A percentile compares a stretch with the other conserved stretches of the same genome.
These are phyloP conservation scores for Phytopythium oedochilum DNA, from an alignment of 352 stramenopile genomes.

Conservation along the genomic window DNA sequence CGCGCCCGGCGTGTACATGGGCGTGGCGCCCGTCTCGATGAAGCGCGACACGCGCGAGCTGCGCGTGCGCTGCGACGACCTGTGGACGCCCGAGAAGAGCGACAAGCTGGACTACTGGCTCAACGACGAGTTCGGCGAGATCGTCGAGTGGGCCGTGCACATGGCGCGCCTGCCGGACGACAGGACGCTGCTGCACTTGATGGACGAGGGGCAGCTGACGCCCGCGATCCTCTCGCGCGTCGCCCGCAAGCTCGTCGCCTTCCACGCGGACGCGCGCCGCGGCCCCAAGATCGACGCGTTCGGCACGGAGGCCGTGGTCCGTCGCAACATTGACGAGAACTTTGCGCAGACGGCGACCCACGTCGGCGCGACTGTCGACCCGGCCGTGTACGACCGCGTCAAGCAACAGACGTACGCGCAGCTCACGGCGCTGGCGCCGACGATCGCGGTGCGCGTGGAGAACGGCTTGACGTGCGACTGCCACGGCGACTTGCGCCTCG, in stretches of 20 bases:
- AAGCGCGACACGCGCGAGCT: constrained; percentile 42
- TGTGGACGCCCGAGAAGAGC: constrained; percentile 65
- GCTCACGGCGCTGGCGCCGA: constrained; percentile 32
- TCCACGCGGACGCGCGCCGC: constrained; percentile 50
- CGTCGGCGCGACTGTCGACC: constrained; percentile 38
- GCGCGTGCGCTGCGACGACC: constrained; percentile 53
- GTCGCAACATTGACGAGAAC: constrained; percentile 69
- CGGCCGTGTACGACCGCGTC: constrained; percentile 42
- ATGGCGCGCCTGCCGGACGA: constrained; percentile 63
- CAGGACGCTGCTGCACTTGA: constrained; percentile 33
- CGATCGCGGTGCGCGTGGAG: constrained; percentile 39
- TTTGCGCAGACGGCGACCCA: constrained; percentile 54
- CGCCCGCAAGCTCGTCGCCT: constrained; percentile 40
- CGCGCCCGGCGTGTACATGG: constrained; percentile 56
- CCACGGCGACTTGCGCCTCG: constrained; percentile 61
- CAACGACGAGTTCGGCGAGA: constrained; percentile 62
- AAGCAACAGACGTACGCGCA: constrained; percentile 45
- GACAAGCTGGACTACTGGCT: constrained; percentile 55
- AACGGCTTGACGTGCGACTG: constrained; percentile 62
- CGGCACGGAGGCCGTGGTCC: constrained; percentile 41
- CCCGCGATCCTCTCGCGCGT: constrained; percentile 32
- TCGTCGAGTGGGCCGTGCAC: constrained; percentile 73
- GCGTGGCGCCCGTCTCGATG: constrained; percentile 67
- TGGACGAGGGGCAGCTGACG: constrained; percentile 30
- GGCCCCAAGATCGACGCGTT: constrained; percentile 56